Percentiles rank a stretch among this genome's conserved stretches.
Evolutionary conservation across 225 moss, liverwort and hornwort genomes (phyloP).

Genomic region (Pseudoscleropodium purum): DNA sequence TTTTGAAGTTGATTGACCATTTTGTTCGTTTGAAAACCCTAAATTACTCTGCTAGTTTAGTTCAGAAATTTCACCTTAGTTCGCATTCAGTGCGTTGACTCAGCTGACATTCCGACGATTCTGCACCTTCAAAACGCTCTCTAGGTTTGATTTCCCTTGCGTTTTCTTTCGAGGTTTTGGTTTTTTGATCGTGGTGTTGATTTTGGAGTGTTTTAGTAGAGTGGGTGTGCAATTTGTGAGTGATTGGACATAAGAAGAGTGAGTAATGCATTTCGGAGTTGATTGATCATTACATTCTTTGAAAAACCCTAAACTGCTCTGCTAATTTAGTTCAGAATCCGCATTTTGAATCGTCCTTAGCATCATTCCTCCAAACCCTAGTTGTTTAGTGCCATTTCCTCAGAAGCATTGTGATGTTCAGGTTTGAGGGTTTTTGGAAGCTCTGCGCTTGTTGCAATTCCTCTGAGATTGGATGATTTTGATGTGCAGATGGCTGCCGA

Average conservation of each 20-base stretch:
- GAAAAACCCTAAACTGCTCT: not conserved
- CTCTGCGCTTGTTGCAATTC: not conserved
- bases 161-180: not conserved
- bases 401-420: not conserved
- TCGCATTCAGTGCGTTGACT: not conserved
- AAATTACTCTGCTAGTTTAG: not conserved
- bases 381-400: not conserved
- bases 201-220: not conserved
- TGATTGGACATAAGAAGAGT: not conserved
- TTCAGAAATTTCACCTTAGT: not conserved
- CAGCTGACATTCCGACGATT: not conserved
- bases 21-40: not conserved
- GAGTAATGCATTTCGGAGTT: not conserved
- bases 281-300: not conserved
- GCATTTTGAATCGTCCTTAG: not conserved
- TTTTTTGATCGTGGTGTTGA: not conserved
- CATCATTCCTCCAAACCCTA: not conserved
- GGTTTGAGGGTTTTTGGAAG: not conserved
- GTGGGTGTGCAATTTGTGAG: not conserved
- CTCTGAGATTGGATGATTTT: not conserved
- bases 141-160: too few species aligned
- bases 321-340: not conserved
- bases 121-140: not conserved
- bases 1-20: not conserved
- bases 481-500: conserved; percentile 36